These are phyloP conservation scores for Dothideomycetidae sp. DNA, from an alignment of 2,329 filamentous ascomycete species.

Conservation along the genomic window DNA sequence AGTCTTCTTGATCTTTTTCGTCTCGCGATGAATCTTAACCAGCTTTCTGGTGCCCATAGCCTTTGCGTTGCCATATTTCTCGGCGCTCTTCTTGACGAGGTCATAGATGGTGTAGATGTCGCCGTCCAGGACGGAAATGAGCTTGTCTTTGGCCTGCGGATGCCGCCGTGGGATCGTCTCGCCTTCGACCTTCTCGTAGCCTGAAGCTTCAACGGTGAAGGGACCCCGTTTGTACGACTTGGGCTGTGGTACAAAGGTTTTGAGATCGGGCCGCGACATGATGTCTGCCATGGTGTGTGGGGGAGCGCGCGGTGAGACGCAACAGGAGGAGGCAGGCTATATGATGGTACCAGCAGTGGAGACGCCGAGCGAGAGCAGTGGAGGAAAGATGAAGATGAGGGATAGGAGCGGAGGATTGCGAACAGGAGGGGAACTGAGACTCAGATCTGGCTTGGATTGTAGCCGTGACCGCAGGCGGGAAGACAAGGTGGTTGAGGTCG, in stretches of 20 bases:
- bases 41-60: slow-evolving; percentile 54
- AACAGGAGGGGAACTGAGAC: neutral
- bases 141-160: slow-evolving; percentile 52
- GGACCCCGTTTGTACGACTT: slow-evolving; percentile 48
- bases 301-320: neutral
- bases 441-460: too few species aligned
- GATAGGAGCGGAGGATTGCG: neutral
- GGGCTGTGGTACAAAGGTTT: slow-evolving; percentile 35
- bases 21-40: slow-evolving; percentile 65
- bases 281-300: slow-evolving; percentile 20
- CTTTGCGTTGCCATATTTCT: slow-evolving; percentile 39
- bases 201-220: slow-evolving; percentile 59
- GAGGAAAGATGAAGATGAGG: neutral
- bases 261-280: slow-evolving; percentile 29
- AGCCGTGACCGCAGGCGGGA: too few species aligned
- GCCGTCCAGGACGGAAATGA: slow-evolving; percentile 50
- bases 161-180: slow-evolving; percentile 76
- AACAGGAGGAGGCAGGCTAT: neutral
- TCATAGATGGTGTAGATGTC: slow-evolving; percentile 68
- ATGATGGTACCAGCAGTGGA: slow-evolving; percentile 2
- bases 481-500: neutral
- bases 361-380: neutral
- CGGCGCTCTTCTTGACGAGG: slow-evolving; percentile 55
- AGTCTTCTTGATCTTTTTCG: slow-evolving; percentile 79
- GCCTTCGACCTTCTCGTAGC: slow-evolving; percentile 54